Evolutionary conservation across 345 rosid genomes (phyloP).

Genomic region (Moringa oleifera): DNA sequence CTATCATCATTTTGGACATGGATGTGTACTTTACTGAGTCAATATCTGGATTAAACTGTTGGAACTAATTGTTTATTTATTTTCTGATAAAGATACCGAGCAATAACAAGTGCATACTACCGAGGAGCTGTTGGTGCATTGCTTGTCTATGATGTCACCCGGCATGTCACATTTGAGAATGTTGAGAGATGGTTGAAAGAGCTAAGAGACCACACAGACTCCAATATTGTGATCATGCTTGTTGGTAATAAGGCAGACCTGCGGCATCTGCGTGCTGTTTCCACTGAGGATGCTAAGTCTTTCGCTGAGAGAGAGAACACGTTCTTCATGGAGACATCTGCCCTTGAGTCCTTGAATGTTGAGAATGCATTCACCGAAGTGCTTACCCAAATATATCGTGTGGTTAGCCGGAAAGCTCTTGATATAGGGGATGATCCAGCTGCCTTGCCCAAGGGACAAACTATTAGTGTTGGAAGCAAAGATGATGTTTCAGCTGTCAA

Average conservation of each 20-base stretch:
- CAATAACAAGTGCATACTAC: slow-evolving; percentile 90
- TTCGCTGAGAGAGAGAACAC: slow-evolving; percentile 77
- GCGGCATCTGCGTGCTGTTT: slow-evolving; percentile 74
- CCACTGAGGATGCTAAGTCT: slow-evolving; percentile 57
- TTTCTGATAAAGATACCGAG: slow-evolving; percentile 56
- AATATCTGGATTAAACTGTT: background rate
- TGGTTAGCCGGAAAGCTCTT: slow-evolving; percentile 62
- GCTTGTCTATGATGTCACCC: slow-evolving; percentile 79
- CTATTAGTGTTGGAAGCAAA: slow-evolving; percentile 52
- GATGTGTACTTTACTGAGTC: background rate
- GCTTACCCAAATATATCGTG: slow-evolving; percentile 73
- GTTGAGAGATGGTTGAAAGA: slow-evolving; percentile 92
- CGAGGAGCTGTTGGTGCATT: slow-evolving; percentile 88
- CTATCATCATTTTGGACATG: background rate
- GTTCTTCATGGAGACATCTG: slow-evolving; percentile 87
- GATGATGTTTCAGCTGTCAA: slow-evolving; percentile 75
- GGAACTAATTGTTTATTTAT: slow-evolving; percentile 10
- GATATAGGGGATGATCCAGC: slow-evolving; percentile 59
- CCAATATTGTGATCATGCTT: slow-evolving; percentile 81
- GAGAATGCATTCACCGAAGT: slow-evolving; percentile 82
- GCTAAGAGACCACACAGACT: slow-evolving; percentile 77
- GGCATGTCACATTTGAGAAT: slow-evolving; percentile 81
- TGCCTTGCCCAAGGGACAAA: slow-evolving; percentile 67
- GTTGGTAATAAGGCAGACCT: slow-evolving; percentile 89
- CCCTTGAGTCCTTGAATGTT: slow-evolving; percentile 74